Evolutionary conservation across 2,329 filamentous ascomycete species (phyloP).

Genomic region (Fusarium nodosum): DNA sequence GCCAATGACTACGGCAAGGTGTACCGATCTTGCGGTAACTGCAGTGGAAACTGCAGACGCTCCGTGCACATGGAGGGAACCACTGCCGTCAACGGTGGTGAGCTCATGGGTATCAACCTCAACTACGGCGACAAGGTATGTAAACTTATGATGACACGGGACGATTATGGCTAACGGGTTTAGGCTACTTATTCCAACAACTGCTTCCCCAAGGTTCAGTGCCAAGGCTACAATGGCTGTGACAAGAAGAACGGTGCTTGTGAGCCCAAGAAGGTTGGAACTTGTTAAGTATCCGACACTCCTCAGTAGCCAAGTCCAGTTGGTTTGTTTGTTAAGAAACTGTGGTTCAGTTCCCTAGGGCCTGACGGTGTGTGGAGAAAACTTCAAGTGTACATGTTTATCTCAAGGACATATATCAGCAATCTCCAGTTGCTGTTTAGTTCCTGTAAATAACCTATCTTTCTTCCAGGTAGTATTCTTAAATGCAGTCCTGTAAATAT

Average conservation of each 20-base stretch:
- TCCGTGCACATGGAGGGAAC: constrained; percentile 61
- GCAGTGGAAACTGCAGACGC: constrained; percentile 54
- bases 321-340: accelerated
- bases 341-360: no score
- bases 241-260: constrained; percentile 50
- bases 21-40: constrained; percentile 49
- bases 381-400: not conserved
- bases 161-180: not conserved
- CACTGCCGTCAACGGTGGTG: constrained; percentile 57
- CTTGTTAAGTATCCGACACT: not conserved
- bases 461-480: no score
- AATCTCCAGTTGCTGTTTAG: not conserved
- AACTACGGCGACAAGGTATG: constrained; percentile 53
- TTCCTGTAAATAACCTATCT: not conserved
- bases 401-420: not conserved
- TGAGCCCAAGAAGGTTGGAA: constrained; percentile 46
- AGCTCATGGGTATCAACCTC: constrained; percentile 60
- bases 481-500: no score
- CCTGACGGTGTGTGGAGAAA: no score
- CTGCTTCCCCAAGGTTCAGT: constrained; percentile 49
- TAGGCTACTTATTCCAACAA: constrained; percentile 51
- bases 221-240: constrained; percentile 51
- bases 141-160: accelerated
- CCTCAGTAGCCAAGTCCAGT: not conserved
- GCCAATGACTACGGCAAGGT: constrained; percentile 63